These are phyloP conservation scores for Roridomyces roridus DNA, from an alignment of 768 basidiomycete genomes.

Conservation along the genomic window DNA sequence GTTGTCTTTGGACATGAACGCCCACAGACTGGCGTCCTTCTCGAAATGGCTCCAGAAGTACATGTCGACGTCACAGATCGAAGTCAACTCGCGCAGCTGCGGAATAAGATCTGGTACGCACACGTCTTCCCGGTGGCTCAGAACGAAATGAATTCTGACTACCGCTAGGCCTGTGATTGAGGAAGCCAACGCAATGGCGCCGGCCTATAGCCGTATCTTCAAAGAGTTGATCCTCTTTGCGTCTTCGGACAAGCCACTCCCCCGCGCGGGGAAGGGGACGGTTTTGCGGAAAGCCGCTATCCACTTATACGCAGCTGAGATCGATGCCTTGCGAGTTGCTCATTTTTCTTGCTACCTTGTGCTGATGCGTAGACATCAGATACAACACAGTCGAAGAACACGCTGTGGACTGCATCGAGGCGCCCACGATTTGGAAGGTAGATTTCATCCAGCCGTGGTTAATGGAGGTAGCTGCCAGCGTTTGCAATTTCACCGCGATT, in stretches of 20 bases:
- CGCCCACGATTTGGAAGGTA: constrained; percentile 24
- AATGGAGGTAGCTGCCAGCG: constrained; percentile 25
- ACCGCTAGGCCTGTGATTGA: constrained; percentile 43
- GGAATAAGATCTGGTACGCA: constrained; percentile 41
- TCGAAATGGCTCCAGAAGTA: constrained; percentile 35
- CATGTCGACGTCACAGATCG: constrained; percentile 34
- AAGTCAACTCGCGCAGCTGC: constrained; percentile 17
- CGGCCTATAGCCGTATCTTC: constrained; percentile 50
- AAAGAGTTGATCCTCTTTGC: constrained; percentile 44
- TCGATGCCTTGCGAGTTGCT: constrained; percentile 40
- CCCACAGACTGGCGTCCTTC: constrained; percentile 39
- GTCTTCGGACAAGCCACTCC: not conserved
- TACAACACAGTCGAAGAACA: constrained; percentile 32
- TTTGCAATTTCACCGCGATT: constrained; percentile 7
- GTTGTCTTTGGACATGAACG: constrained; percentile 52
- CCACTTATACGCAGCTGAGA: constrained; percentile 45
- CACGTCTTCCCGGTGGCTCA: too few relatives aligned
- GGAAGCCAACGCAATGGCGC: constrained; percentile 46
- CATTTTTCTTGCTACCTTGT: not conserved
- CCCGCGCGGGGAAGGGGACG: not conserved
- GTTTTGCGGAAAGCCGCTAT: constrained; percentile 35
- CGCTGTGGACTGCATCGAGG: constrained; percentile 25
- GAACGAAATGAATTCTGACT: too few relatives aligned
- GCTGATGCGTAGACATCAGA: constrained; percentile 19
- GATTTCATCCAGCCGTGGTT: constrained; percentile 33